These are phyloP conservation scores for Amphibolis antarctica DNA, from an alignment of 106 monocot genomes.

Conservation along the genomic window DNA sequence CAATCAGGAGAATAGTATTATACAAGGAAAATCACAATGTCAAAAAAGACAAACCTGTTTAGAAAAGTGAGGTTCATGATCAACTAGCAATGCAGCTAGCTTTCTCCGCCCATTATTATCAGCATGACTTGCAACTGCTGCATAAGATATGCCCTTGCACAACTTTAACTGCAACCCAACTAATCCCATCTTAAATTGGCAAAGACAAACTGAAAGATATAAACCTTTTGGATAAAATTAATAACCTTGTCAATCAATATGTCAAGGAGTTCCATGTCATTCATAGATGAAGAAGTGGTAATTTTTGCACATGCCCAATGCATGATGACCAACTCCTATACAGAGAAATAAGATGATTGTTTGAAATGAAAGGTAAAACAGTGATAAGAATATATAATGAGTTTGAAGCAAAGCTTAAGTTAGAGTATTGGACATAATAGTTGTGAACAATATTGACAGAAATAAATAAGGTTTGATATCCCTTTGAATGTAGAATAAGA, in stretches of 20 bases:
- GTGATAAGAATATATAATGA: not conserved
- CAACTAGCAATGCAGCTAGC: constrained; percentile 81
- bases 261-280: constrained; percentile 64
- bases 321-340: constrained; percentile 94
- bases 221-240: not conserved
- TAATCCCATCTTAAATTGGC: constrained; percentile 4
- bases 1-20: not conserved
- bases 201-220: not conserved
- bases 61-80: constrained; percentile 72
- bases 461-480: not conserved
- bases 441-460: too few species aligned
- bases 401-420: not conserved
- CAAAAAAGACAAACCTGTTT: constrained; percentile 47
- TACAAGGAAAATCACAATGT: not conserved
- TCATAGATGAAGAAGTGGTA: constrained; percentile 48
- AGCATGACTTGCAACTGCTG: constrained; percentile 88
- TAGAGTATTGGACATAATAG: too few species aligned
- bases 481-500: not conserved
- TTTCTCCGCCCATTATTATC: constrained; percentile 73
- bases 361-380: not conserved
- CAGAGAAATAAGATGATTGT: not conserved
- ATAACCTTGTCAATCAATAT: constrained; percentile 84
- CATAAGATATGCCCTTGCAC: constrained; percentile 92
- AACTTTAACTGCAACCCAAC: constrained; percentile 62
- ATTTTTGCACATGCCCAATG: constrained; percentile 98